Conservation (phyloP, 495 filamentous ascomycete species). For the Diplogelasinospora grovesii region DNA sequence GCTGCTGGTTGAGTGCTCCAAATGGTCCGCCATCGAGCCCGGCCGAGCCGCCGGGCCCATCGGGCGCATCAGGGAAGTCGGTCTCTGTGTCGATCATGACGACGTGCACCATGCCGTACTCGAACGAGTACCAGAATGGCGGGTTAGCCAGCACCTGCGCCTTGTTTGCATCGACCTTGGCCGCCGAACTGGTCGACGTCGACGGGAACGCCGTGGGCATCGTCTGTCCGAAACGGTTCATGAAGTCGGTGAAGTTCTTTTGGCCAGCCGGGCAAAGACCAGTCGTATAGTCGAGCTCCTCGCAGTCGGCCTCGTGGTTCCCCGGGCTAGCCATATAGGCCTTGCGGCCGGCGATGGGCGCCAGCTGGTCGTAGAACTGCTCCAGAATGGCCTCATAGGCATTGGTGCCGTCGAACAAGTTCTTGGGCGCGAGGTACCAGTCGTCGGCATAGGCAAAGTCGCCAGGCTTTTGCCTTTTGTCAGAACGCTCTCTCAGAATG, state of each 20-base stretch:
- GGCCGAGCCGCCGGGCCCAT: slow-evolving; percentile 37
- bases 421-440: slow-evolving; percentile 35
- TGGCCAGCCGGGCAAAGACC: slow-evolving; percentile 49
- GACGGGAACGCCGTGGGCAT: slow-evolving; percentile 47
- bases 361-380: slow-evolving; percentile 37
- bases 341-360: slow-evolving; percentile 37
- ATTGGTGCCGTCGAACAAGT: slow-evolving; percentile 34
- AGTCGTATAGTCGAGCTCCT: slow-evolving; percentile 35
- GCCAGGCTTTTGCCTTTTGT: too few relatives aligned
- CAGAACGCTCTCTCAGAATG: too few relatives aligned
- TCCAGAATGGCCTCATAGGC: slow-evolving; percentile 40
- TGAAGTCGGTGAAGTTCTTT: slow-evolving; percentile 55
- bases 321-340: slow-evolving; percentile 40
- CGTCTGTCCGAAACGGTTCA: slow-evolving; percentile 46
- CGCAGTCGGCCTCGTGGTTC: slow-evolving; percentile 39
- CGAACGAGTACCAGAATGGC: slow-evolving; percentile 61
- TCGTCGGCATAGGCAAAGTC: slow-evolving; percentile 46
- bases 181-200: slow-evolving; percentile 34
- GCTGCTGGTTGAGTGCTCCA: slow-evolving; percentile 35
- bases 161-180: slow-evolving; percentile 38
- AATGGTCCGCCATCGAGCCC: slow-evolving; percentile 47
- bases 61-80: slow-evolving; percentile 41
- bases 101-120: slow-evolving; percentile 54
- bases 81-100: slow-evolving; percentile 54
- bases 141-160: slow-evolving; percentile 46